Percentiles rank a stretch among this genome's conserved stretches.
Conservation (phyloP, 2,329 filamentous ascomycete species). For the Colletotrichum godetiae region DNA sequence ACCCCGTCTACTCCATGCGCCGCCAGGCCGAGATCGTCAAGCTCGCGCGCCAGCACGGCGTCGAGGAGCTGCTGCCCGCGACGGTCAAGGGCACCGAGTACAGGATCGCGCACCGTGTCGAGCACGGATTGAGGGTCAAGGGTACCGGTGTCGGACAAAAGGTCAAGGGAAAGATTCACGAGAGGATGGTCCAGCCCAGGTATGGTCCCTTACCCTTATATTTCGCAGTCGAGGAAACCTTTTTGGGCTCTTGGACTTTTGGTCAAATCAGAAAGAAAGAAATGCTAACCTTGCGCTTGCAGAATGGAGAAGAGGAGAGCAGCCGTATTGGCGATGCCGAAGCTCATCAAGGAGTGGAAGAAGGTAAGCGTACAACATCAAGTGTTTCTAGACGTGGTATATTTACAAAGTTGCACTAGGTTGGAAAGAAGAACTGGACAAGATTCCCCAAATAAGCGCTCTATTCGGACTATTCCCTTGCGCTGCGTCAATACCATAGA, state of each 20-base stretch:
- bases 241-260: background rate
- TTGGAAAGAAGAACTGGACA: conserved; percentile 66
- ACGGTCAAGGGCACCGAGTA: conserved; percentile 81
- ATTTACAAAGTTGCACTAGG: conserved; percentile 54
- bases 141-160: conserved; percentile 92
- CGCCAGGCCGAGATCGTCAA: conserved; percentile 93
- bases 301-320: conserved; percentile 89
- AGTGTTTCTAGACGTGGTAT: conserved; percentile 19
- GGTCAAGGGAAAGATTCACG: conserved; percentile 96
- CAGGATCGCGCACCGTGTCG: conserved; percentile 76
- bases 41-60: conserved; percentile 80
- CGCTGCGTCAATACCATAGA: conserved; percentile 10
- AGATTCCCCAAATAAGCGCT: conserved; percentile 66
- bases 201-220: conserved; percentile 52
- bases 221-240: background rate
- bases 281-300: conserved; percentile 45
- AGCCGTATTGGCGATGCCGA: conserved; percentile 95
- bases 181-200: conserved; percentile 84
- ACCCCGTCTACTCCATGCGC: conserved; percentile 84
- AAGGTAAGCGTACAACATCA: conserved; percentile 68
- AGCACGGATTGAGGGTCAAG: conserved; percentile 86
- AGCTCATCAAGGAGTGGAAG: conserved; percentile 93
- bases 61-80: conserved; percentile 83
- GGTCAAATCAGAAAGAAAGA: background rate
- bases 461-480: conserved; percentile 11